Evolutionary conservation across 2,329 filamentous ascomycete species (phyloP), one percentile per base, ranked within the genome.

Genomic region (Cladosporium halotolerans): DNA sequence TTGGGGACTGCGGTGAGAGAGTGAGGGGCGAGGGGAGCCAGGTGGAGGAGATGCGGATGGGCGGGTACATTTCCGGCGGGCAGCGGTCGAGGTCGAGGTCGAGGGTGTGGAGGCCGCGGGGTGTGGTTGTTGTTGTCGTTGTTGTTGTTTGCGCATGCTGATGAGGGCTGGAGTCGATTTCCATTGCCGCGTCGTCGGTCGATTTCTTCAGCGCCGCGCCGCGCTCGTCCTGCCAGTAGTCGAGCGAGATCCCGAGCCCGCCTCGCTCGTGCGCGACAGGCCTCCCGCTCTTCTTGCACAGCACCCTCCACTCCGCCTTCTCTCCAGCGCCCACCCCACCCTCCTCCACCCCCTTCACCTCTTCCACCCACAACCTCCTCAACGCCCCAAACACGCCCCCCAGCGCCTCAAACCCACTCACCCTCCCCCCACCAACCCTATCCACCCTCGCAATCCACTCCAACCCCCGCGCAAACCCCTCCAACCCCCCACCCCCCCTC

Each of bases 371-470:
- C n/a, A 95, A 72, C 60, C 77, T 83, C 55, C 79, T 75, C 55
- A 93, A 72, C 63, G 86, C 88, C 53, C 79, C 79, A 66, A 85
- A 88, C 5, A 95, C 75, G 3, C 87, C 87, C 3, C 81, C 82
- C 42, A 92, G 75, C 0, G 88, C 88, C 65, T 89, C 86, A 65
- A 88, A 86, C 66, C 88, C 88, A 61, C 88, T 88, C 7, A 92
- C 76, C 4, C 80, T 79, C 1, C 82, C 83, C 31, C 79, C 74
- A 18, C 87, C 89, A 49, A 92, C 76, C 60, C 82, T 84, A 66
- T 93, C 89, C 52, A 90, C 70, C 4, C 71, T 77, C 3, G 86
- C 83, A 33, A 93, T 72, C 34, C 80, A 79, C 62, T 87, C 82
- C 34, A 95, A 74, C 64, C 91, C 91, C 32, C 75, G 74, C 0